Percentiles rank a stretch among this genome's conserved stretches.
Conservation (phyloP, 352 stramenopile species). For the Pythium guiyangense region DNA sequence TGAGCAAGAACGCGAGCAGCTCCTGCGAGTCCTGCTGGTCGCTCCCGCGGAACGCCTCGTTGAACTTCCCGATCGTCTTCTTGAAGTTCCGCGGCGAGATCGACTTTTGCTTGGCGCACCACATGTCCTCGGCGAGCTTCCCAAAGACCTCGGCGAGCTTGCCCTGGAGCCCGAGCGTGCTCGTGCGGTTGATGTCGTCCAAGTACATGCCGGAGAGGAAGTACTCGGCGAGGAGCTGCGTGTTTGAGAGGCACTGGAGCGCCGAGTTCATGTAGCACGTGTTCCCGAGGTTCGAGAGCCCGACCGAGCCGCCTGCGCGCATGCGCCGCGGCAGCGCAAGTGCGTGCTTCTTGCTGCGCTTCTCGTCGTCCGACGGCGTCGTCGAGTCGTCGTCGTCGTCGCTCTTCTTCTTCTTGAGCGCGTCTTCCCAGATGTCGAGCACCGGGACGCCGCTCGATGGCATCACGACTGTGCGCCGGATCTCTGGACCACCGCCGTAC, state of each 20-base stretch:
- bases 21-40: conserved; percentile 99
- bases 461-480: conserved; percentile 81
- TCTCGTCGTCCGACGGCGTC: conserved; percentile 50
- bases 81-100: conserved; percentile 93
- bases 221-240: conserved; percentile 93
- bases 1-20: conserved; percentile 94
- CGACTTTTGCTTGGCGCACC: conserved; percentile 92
- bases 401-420: conserved; percentile 57
- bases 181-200: conserved; percentile 95
- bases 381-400: conserved; percentile 45
- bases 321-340: conserved; percentile 68
- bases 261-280: conserved; percentile 96
- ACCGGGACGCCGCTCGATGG: conserved; percentile 49
- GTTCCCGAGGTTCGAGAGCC: conserved; percentile 91
- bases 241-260: conserved; percentile 95
- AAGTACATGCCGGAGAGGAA: conserved; percentile 93
- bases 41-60: conserved; percentile 95
- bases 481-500: conserved; percentile 89
- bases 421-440: conserved; percentile 78
- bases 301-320: conserved; percentile 70
- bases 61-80: conserved; percentile 92
- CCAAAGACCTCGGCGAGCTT: conserved; percentile 94
- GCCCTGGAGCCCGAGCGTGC: conserved; percentile 94
- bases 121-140: conserved; percentile 95
- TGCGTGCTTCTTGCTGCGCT: conserved; percentile 37